Evolutionary conservation across 208 protist species (phyloP).

Genomic region (Acanthamoeba castellanii): DNA sequence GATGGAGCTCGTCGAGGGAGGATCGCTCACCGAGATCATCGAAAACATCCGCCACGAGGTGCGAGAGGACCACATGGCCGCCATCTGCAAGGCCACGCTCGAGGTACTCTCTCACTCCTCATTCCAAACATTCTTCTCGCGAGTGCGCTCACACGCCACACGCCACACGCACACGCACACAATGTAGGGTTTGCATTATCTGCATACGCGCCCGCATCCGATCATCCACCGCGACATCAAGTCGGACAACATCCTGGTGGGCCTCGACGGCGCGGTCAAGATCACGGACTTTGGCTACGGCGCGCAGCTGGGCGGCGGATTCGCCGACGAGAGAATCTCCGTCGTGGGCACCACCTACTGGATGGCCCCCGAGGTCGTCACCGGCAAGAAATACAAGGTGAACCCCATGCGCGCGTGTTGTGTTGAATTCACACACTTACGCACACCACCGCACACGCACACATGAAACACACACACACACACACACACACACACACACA

Average conservation of each 20-base stretch:
- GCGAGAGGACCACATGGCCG: conserved; percentile 68
- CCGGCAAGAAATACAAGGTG: conserved; percentile 74
- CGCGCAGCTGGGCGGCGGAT: conserved; percentile 84
- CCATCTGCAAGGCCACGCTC: conserved; percentile 61
- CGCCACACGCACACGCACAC: too few relatives aligned
- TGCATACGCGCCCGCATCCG: background rate
- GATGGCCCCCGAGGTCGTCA: conserved; percentile 88
- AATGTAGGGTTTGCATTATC: conserved; percentile 10
- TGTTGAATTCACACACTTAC: too few relatives aligned
- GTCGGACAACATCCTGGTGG: conserved; percentile 26
- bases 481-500: too few relatives aligned
- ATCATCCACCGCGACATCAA: conserved; percentile 67
- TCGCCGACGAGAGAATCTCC: conserved; percentile 85
- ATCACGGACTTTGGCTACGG: conserved; percentile 89
- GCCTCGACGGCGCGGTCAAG: conserved; percentile 11
- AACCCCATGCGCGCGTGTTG: too few relatives aligned
- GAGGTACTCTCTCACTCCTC: background rate
- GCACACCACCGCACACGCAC: background rate
- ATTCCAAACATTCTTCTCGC: background rate
- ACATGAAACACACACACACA: background rate
- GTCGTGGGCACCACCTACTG: conserved; percentile 90
- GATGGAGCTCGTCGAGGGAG: conserved; percentile 73
- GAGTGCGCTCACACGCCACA: too few relatives aligned
- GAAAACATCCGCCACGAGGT: background rate
- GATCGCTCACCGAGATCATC: conserved; percentile 62